Percentiles rank a stretch among this genome's conserved stretches.
phyloP scores from a whole-genome alignment of 1,284 basidiomycete genomes.

The Mycena citricolor region DNA sequence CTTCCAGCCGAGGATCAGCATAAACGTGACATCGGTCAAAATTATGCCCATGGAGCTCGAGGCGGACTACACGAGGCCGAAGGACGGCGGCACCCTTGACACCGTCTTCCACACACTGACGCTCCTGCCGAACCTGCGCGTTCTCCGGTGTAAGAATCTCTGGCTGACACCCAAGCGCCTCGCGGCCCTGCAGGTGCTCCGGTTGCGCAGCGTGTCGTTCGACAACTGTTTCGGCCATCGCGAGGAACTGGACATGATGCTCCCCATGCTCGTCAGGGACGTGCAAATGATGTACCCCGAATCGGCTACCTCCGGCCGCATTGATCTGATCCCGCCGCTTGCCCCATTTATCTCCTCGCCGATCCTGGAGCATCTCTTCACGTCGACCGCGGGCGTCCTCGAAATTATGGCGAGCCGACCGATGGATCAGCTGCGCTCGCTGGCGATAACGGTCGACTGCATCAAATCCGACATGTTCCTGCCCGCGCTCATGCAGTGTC shows the following conservation, averaged over 20 bases:
- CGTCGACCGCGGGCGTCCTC: constrained; percentile 17
- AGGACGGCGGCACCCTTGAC: constrained; percentile 18
- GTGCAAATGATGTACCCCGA: constrained; percentile 19
- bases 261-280: constrained; percentile 11
- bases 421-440: constrained; percentile 13
- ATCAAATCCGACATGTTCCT: constrained; percentile 14
- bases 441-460: constrained; percentile 18
- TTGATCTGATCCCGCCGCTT: constrained; percentile 7
- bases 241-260: constrained; percentile 10
- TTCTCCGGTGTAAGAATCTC: constrained; percentile 10
- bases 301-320: background rate
- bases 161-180: constrained; percentile 16
- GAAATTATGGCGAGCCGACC: constrained; percentile 13
- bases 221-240: constrained; percentile 20
- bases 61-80: constrained; percentile 3
- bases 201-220: constrained; percentile 15
- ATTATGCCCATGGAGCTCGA: constrained; percentile 10
- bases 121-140: constrained; percentile 14
- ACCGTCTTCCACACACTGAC: constrained; percentile 12
- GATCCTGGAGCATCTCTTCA: constrained; percentile 18
- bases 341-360: constrained; percentile 16
- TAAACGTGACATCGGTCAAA: constrained; percentile 9
- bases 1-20: constrained; percentile 11
- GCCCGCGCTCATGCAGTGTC: constrained; percentile 13
- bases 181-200: constrained; percentile 13